Evolutionary conservation across 768 basidiomycete species (phyloP).

Genomic region (Amanita brunnescens): DNA sequence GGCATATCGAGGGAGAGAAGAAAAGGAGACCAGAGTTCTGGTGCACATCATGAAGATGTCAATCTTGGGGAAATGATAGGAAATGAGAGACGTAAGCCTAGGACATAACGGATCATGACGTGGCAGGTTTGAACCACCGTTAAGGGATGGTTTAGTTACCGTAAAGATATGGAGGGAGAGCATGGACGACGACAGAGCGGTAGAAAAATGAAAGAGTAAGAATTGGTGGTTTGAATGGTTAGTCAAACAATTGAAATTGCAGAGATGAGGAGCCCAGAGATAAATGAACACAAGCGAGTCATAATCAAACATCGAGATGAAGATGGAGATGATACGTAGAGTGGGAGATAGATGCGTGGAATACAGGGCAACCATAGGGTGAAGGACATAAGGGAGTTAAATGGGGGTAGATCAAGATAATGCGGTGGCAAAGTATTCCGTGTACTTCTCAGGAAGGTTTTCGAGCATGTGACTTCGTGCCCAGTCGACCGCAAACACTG

Average conservation of each 20-base stretch:
- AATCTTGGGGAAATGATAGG: constrained; percentile 12
- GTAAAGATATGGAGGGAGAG: constrained; percentile 5
- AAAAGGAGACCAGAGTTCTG: constrained; percentile 6
- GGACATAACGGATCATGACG: constrained; percentile 16
- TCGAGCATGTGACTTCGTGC: constrained; percentile 31
- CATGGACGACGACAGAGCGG: constrained; percentile 10
- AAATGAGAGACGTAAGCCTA: constrained; percentile 1
- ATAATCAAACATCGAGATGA: constrained; percentile 14
- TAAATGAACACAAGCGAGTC: constrained; percentile 16
- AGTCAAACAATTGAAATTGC: constrained; percentile 9
- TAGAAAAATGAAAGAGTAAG: constrained; percentile 8
- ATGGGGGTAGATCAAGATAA: constrained; percentile 1
- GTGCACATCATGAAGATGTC: constrained; percentile 9
- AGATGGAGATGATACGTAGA: constrained; percentile 13
- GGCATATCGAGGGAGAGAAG: constrained; percentile 11
- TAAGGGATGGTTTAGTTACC: constrained; percentile 14
- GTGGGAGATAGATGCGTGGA: constrained; percentile 11
- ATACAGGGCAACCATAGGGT: constrained; percentile 13
- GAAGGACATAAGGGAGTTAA: neutral
- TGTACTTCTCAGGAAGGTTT: neutral
- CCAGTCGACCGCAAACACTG: constrained; percentile 70
- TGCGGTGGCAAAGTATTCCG: neutral
- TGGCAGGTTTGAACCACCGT: constrained; percentile 13
- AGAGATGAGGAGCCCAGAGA: constrained; percentile 14
- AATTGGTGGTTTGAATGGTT: constrained; percentile 10